phyloP scores from a whole-genome alignment of 208 protist species.

The Wallacemonas sp. region DNA sequence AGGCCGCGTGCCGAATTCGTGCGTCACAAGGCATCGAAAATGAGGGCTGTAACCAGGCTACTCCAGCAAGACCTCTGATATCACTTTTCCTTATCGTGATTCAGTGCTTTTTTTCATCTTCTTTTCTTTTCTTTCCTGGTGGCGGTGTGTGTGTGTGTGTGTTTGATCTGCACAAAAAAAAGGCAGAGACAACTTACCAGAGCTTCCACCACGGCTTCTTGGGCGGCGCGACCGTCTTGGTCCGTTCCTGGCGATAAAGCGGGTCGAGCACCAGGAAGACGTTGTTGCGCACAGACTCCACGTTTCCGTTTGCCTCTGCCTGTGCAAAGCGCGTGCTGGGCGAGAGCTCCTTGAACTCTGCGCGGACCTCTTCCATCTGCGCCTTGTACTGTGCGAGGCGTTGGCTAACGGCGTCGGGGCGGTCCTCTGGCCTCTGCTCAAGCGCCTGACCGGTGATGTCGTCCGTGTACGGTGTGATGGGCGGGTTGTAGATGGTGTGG shows the following conservation, averaged over 20 bases:
- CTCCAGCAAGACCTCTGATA: too few species aligned
- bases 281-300: slow-evolving; percentile 72
- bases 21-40: too few species aligned
- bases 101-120: too few species aligned
- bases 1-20: too few species aligned
- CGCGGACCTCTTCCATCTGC: slow-evolving; percentile 70
- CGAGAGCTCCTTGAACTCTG: slow-evolving; percentile 47
- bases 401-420: slow-evolving; percentile 74
- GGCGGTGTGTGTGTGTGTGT: too few species aligned
- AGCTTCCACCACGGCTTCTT: slow-evolving; percentile 52
- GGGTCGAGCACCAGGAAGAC: slow-evolving; percentile 76
- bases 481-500: slow-evolving; percentile 91
- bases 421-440: slow-evolving; percentile 88
- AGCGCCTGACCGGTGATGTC: slow-evolving; percentile 93
- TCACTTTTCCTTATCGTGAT: too few species aligned
- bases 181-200: too few species aligned
- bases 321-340: slow-evolving; percentile 44
- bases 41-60: too few species aligned
- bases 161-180: too few species aligned
- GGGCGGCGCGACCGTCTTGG: slow-evolving; percentile 17
- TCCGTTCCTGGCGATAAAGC: slow-evolving; percentile 28
- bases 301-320: slow-evolving; percentile 64
- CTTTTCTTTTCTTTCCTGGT: too few species aligned
- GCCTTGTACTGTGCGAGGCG: slow-evolving; percentile 79
- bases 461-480: slow-evolving; percentile 79